Evolutionary conservation across 2,329 filamentous ascomycete genomes (phyloP), one percentile per base, ranked within the genome.

Genomic region (Ploettnerulaceae sp.): DNA sequence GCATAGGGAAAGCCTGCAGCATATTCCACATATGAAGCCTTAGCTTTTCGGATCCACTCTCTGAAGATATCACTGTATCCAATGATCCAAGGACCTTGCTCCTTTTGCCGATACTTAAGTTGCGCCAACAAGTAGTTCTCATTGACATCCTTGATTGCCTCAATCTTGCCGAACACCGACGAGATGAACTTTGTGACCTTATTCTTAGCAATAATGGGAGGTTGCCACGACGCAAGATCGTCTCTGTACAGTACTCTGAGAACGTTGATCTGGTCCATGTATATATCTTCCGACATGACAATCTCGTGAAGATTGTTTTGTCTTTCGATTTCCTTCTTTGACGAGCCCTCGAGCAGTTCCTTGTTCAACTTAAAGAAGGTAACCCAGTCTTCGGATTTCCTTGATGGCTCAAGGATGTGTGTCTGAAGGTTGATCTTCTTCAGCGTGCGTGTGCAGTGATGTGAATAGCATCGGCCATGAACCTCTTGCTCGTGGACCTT

Each of bases 51-150:
- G 52, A 97, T 95, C 93, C 93, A 98, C 69, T 98, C 93, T 48
- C 93, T 77, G 72, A 98, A 97, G 39, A 98, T 88, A 61, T 97
- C 93, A 63, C 90, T 96, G 68, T 96, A 96, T 3, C 93, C 93
- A 9, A 79, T 75, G 48, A 98, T 84, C 82, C 89, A 98, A 0
- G 93, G 93, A 0, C 93, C 93, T 69, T 98, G 91, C 64, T 97
- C 93, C 61, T 93, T 86, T 65, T 98, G 93, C 20, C 93, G 82
- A 64, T 97, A 98, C 63, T 97, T 97, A 59, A 98, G 77, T 65
- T 96, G 91, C 2, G 91, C 86, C 18, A 98, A 71, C 15, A 98
- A 76, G 64, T 93, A 84, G 53, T 96, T 90, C 65, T 94, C 93
- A 66, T 97, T 97, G 58, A 90, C 89, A 56, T 84, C 81, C 62